These are phyloP conservation scores for Spathaspora girioi DNA, from an alignment of 805 yeast species.

Conservation along the genomic window DNA sequence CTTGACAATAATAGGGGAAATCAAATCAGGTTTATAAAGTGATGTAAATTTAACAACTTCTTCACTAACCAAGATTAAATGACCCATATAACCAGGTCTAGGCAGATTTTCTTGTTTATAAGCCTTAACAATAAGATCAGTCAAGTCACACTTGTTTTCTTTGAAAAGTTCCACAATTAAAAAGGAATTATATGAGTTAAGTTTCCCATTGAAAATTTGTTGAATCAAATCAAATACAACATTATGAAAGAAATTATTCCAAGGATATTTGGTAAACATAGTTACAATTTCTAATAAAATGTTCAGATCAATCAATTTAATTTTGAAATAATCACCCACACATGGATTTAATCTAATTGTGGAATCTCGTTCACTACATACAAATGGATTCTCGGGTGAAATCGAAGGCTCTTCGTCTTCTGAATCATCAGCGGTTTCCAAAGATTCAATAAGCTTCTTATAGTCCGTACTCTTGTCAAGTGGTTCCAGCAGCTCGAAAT, in stretches of 20 bases:
- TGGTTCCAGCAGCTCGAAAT: conserved; percentile 14
- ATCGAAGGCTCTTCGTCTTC: conserved; percentile 45
- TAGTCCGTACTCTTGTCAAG: conserved; percentile 14
- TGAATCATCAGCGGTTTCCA: conserved; percentile 32
- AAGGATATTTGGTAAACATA: conserved; percentile 81
- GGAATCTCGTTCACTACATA: conserved; percentile 29
- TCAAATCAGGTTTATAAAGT: conserved; percentile 56
- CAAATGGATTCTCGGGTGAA: conserved; percentile 42
- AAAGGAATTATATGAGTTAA: conserved; percentile 75
- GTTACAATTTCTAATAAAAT: conserved; percentile 64
- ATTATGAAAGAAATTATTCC: conserved; percentile 97
- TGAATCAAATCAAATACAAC: conserved; percentile 96
- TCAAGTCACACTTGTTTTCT: conserved; percentile 18
- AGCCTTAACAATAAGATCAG: conserved; percentile 22
- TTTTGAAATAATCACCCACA: conserved; percentile 84
- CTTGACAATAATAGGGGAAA: conserved; percentile 50
- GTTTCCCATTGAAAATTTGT: conserved; percentile 89
- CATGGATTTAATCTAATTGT: conserved; percentile 53
- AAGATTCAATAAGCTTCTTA: conserved; percentile 18
- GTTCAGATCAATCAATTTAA: conserved; percentile 70
- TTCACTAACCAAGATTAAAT: conserved; percentile 86
- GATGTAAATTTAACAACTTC: conserved; percentile 86
- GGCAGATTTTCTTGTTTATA: conserved; percentile 39
- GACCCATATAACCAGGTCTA: conserved; percentile 96
- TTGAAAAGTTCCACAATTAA: conserved; percentile 30